Evolutionary conservation across 2,329 filamentous ascomycete species (phyloP).

Genomic region (Tolypocladium sp.): DNA sequence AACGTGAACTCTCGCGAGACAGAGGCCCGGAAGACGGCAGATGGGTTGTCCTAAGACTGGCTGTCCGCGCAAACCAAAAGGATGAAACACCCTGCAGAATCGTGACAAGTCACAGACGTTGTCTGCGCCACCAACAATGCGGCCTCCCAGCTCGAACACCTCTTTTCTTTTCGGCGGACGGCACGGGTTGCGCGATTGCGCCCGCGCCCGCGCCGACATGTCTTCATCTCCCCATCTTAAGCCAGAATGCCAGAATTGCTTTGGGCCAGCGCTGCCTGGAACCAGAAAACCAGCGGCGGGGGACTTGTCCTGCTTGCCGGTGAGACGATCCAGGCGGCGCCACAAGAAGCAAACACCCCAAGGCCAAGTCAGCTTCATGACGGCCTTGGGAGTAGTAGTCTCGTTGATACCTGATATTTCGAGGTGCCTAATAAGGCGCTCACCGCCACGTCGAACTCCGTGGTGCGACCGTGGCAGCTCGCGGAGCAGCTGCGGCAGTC

Average conservation of each 20-base stretch:
- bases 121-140: conserved; percentile 10
- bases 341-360: neutral
- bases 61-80: conserved; percentile 3
- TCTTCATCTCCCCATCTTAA: neutral
- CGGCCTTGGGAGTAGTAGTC: neutral
- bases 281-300: neutral
- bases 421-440: neutral
- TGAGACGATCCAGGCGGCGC: neutral
- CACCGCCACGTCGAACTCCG: neutral
- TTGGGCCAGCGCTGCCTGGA: neutral
- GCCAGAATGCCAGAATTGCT: neutral
- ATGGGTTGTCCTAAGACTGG: neutral
- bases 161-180: neutral
- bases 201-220: neutral
- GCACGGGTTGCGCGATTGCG: neutral
- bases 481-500: neutral
- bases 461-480: neutral
- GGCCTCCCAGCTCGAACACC: neutral
- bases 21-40: neutral
- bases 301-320: neutral
- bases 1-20: neutral
- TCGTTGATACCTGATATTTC: neutral
- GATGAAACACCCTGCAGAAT: conserved; percentile 15
- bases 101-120: conserved; percentile 18
- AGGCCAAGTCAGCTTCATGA: neutral